Conservation (phyloP, 768 basidiomycete genomes). For the Suillus discolor region DNA sequence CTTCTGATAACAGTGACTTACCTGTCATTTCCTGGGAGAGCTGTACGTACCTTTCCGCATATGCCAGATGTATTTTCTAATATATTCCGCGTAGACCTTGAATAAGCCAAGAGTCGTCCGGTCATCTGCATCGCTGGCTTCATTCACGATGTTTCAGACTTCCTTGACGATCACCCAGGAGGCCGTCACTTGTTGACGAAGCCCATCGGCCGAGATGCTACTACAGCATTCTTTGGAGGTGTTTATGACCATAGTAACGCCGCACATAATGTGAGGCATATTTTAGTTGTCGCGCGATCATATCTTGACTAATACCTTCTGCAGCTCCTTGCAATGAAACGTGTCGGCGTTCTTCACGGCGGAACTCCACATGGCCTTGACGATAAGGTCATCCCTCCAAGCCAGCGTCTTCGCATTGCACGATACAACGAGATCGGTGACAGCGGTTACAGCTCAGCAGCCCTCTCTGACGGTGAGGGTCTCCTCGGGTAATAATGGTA, state of each 20-base stretch:
- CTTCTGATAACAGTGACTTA: constrained; percentile 70
- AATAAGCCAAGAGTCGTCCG: constrained; percentile 77
- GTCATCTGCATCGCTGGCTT: constrained; percentile 88
- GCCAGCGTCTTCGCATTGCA: constrained; percentile 71
- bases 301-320: constrained; percentile 7
- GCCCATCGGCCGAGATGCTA: constrained; percentile 88
- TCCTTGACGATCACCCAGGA: constrained; percentile 91
- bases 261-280: constrained; percentile 69
- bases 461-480: constrained; percentile 60
- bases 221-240: constrained; percentile 92
- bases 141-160: constrained; percentile 86
- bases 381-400: constrained; percentile 70
- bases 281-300: not conserved
- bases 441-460: constrained; percentile 56
- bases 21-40: constrained; percentile 87
- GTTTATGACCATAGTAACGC: constrained; percentile 90
- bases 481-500: constrained; percentile 45
- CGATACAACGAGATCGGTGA: constrained; percentile 56
- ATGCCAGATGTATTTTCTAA: not conserved
- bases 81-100: constrained; percentile 54
- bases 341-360: constrained; percentile 55
- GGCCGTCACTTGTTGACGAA: constrained; percentile 83
- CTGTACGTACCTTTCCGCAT: constrained; percentile 46
- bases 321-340: constrained; percentile 48
- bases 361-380: constrained; percentile 56